These are phyloP conservation scores for Aspergillus brunneoviolaceus DNA, from an alignment of 2,329 filamentous ascomycete genomes.

Conservation along the genomic window DNA sequence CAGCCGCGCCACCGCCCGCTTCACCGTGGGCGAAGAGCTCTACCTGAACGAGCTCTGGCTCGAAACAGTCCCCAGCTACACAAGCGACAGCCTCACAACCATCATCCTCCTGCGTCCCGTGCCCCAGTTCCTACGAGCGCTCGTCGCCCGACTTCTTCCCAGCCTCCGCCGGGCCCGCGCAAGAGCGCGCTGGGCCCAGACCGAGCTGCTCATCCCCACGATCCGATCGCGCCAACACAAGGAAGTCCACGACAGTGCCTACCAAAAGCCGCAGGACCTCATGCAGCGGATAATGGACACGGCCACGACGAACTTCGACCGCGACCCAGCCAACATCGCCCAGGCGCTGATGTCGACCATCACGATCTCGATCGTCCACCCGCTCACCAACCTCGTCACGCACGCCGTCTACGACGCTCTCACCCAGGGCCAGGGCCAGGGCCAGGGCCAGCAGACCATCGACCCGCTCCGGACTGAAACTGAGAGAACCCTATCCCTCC, in stretches of 20 bases:
- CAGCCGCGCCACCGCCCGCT: conserved; percentile 40
- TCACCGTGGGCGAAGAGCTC: conserved; percentile 41
- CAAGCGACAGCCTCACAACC: conserved; percentile 35
- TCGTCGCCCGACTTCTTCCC: conserved; percentile 37
- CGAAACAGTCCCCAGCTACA: conserved; percentile 33
- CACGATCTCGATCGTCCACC: conserved; percentile 30
- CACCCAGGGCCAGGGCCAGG: conserved; percentile 31
- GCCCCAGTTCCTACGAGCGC: conserved; percentile 34
- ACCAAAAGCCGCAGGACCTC: conserved; percentile 31
- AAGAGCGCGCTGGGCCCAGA: conserved; percentile 30
- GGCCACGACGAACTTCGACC: conserved; percentile 22
- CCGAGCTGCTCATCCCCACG: conserved; percentile 35
- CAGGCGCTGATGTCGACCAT: conserved; percentile 29
- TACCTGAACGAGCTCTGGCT: conserved; percentile 43
- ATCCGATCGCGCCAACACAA: conserved; percentile 30
- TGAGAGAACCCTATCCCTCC: conserved; percentile 21
- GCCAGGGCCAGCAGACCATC: conserved; percentile 42
- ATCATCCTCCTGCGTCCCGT: conserved; percentile 34
- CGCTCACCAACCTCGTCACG: conserved; percentile 19
- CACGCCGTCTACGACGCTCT: background rate
- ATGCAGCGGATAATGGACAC: conserved; percentile 36
- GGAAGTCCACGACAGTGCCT: conserved; percentile 18
- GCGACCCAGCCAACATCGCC: conserved; percentile 23
- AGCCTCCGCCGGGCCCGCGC: conserved; percentile 32
- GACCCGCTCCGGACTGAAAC: conserved; percentile 54